Base-by-base conservation (phyloP, 75 land plant species). In the Sequoiadendron giganteum region DNA sequence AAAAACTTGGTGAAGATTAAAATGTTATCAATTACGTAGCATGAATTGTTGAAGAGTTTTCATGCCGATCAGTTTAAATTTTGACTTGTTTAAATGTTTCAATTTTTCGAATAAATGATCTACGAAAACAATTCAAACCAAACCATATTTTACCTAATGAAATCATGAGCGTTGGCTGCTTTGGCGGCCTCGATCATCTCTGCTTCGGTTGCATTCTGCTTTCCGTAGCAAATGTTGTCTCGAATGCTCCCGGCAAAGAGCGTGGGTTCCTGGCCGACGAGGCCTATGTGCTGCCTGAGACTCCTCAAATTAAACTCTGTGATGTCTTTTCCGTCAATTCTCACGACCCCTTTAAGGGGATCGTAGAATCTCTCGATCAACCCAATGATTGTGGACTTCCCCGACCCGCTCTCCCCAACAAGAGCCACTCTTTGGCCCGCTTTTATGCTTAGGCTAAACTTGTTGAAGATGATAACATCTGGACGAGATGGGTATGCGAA, bases 131-230 rank as follows among this genome's bases (percentile, higher is more conserved):
- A 42, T 42, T 3, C 0, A 42, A 42, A 42, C 6, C 0, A 47
- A 47, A 7, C 0, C 6, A 47, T 47, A 47, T 47, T 16, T 92
- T 91, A 93, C 96, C 95, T 92, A 86, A 95, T 95, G 85, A 95
- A 94, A 30, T 84, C 92, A 81, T 94, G 93, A n/a, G 96, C 96
- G 76, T 95, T 95, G 78, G 95, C 95, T 84, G 95, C 95, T 76
- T 75, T 91, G 6, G 96, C 95, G 45, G 96, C 96, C 34, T 91
- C 93, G 54, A 94, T 90, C 30, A 95, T 88, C 87, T 95, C 96
- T 43, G 88, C 89, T 58, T 95, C 96, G 0, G 90, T 85, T 0
- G 94, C 94, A 52, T 92, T 92, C 16, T 82, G 73, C 89, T 92
- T 91, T 42, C 94, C 96, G 49, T 93, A 94, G 38, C 84, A 68